Percentiles rank a stretch among this genome's conserved stretches.
Evolutionary conservation across 2,329 filamentous ascomycete genomes (phyloP).

Genomic region (Sphaceloma murrayae): DNA sequence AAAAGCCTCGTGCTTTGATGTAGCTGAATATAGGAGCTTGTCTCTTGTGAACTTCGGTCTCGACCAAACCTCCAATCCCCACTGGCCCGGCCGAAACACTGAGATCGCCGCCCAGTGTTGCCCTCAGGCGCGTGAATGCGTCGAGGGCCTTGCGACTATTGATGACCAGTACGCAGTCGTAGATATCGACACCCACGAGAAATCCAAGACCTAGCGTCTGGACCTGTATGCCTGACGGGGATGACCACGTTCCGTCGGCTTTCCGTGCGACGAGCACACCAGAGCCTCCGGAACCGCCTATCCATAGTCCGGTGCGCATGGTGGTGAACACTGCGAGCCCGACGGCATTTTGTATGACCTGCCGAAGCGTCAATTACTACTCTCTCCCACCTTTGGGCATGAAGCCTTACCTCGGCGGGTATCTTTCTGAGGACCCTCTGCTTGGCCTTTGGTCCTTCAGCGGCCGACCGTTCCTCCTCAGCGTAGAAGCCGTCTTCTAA

Average conservation of each 20-base stretch:
- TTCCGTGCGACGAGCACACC: conserved; percentile 77
- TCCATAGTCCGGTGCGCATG: conserved; percentile 86
- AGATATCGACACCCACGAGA: conserved; percentile 84
- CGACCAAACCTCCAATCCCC: conserved; percentile 63
- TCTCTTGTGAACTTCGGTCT: conserved; percentile 57
- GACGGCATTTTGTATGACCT: conserved; percentile 80
- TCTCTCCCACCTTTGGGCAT: background rate
- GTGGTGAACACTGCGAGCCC: conserved; percentile 91
- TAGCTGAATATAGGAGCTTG: conserved; percentile 72
- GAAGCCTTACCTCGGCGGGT: conserved; percentile 47
- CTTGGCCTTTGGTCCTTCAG: conserved; percentile 47
- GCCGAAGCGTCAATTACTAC: conserved; percentile 18
- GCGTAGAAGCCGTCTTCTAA: conserved; percentile 60
- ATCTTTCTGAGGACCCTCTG: conserved; percentile 71
- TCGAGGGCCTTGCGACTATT: conserved; percentile 79
- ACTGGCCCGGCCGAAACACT: conserved; percentile 68
- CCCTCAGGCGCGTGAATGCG: conserved; percentile 67
- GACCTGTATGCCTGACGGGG: conserved; percentile 80
- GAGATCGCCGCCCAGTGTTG: conserved; percentile 74
- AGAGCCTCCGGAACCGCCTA: conserved; percentile 82
- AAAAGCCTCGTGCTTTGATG: conserved; percentile 80
- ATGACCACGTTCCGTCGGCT: conserved; percentile 81
- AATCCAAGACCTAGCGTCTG: conserved; percentile 86
- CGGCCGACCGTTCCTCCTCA: conserved; percentile 39
- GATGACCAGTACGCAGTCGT: conserved; percentile 89